Evolutionary conservation across 768 basidiomycete genomes (phyloP), one percentile per base, ranked within the genome.

Genomic region (Epithele typhae): DNA sequence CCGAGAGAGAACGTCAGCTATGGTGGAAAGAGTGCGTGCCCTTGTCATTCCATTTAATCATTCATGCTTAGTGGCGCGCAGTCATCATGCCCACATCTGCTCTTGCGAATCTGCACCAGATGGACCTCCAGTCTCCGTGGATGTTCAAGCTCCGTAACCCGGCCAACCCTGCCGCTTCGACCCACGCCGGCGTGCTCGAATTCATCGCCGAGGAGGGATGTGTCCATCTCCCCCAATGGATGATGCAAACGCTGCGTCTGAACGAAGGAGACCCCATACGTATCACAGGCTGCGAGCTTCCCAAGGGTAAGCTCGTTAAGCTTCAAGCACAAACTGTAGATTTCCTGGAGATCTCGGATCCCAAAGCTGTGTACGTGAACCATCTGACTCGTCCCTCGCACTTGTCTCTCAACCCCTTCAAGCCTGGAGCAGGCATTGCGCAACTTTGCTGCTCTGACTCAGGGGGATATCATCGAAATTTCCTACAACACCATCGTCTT

Each of bases 21-120:
- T 58, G 96, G 96, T 54, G 96, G 96, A 63, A 98, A 98, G 75
- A 92, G 96, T 88, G 57, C 49, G 82, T 85, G 67, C 63, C 61
- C 60, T 60, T 14, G 8, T 30, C 7, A 7, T 7, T 30, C 27
- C 27, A 7, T 30, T 30, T 7, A 14, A 30, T 30, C 27, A 30
- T 14, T 30, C 27, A 7, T 30, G 8, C 27, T 30, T 7, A 37
- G 35, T 23, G 27, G 23, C 18, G 7, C 32, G 11, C 54, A 98
- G 96, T 98, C 54, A 90, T 99, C 44, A 93, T 99, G 92, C 96
- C 96, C 3, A 92, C 88, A 15, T 97, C 94, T 34, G 87, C 94
- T 9, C 75, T 99, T 4, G 94, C 94, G 7, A 82, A 82, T 55
- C 73, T 99, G 9, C 88, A 92, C 0, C 77, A 77, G 32, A 77